These are phyloP conservation scores for Candida sanyaensis DNA, from an alignment of 1,139 yeast species.

Conservation along the genomic window DNA sequence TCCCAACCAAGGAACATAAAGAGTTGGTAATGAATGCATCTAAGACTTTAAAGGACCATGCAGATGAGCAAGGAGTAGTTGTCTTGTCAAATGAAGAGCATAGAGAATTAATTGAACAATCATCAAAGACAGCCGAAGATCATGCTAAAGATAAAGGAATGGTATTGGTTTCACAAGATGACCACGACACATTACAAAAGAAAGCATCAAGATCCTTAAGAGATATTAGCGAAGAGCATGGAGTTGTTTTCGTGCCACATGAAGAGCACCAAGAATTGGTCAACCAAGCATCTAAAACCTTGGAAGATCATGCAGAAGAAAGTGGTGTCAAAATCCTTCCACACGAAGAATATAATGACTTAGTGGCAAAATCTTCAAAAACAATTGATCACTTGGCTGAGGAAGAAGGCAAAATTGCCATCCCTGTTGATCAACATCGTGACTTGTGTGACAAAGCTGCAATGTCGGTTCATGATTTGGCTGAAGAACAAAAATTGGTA, in stretches of 20 bases:
- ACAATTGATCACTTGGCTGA: slow-evolving; percentile 13
- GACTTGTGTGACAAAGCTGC: slow-evolving; percentile 13
- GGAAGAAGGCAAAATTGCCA: slow-evolving; percentile 13
- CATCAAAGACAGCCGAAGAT: slow-evolving; percentile 17
- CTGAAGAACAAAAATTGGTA: slow-evolving; percentile 14
- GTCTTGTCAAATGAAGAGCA: slow-evolving; percentile 17
- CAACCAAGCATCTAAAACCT: slow-evolving; percentile 5
- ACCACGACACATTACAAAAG: slow-evolving; percentile 6
- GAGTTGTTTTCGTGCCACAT: slow-evolving; percentile 10
- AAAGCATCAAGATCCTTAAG: slow-evolving; percentile 6
- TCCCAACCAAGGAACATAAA: slow-evolving; percentile 11
- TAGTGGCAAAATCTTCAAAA: slow-evolving; percentile 4
- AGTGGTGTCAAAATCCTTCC: slow-evolving; percentile 4
- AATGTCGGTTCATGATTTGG: slow-evolving; percentile 15
- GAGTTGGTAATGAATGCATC: slow-evolving; percentile 13
- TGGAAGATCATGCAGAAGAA: slow-evolving; percentile 17
- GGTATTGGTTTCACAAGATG: slow-evolving; percentile 3
- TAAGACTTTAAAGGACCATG: slow-evolving; percentile 10
- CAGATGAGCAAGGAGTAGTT: slow-evolving; percentile 8
- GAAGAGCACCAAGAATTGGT: slow-evolving; percentile 22
- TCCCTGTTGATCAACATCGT: slow-evolving; percentile 12
- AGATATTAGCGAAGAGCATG: slow-evolving; percentile 14
- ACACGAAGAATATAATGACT: slow-evolving; percentile 4
- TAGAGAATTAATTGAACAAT: slow-evolving; percentile 10
- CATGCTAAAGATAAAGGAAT: slow-evolving; percentile 17